These are phyloP conservation scores for Suillus ampliporus DNA, from an alignment of 768 basidiomycete species.

Conservation along the genomic window DNA sequence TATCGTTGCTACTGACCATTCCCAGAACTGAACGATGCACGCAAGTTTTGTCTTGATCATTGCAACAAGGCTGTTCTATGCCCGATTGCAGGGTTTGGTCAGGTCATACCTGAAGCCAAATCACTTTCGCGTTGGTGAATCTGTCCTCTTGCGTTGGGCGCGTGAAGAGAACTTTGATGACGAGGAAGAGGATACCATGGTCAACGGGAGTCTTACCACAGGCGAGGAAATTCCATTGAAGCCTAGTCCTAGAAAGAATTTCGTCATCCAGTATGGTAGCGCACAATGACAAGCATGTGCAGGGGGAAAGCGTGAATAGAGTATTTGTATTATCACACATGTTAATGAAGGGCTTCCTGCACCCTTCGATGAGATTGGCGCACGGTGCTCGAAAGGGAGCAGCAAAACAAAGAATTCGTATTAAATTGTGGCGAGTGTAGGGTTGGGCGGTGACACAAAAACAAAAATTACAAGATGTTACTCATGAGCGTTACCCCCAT, in stretches of 20 bases:
- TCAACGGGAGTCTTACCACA: not conserved
- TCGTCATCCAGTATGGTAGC: constrained; percentile 3
- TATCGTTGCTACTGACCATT: not conserved
- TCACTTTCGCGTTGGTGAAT: constrained; percentile 11
- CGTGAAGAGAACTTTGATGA: constrained; percentile 4
- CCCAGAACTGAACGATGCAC: not conserved
- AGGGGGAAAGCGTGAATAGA: not conserved
- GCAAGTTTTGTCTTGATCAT: not conserved
- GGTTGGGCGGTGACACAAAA: not conserved
- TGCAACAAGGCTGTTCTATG: not conserved
- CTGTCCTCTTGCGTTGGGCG: constrained; percentile 10
- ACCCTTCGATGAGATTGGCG: not conserved
- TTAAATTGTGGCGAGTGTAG: constrained; percentile 1
- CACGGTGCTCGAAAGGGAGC: not conserved
- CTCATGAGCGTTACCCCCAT: constrained; percentile 51
- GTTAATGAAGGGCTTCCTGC: not conserved
- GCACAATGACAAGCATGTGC: constrained; percentile 1
- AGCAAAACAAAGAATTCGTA: constrained; percentile 1
- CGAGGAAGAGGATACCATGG: constrained; percentile 7
- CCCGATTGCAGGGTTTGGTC: not conserved
- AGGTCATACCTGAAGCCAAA: not conserved
- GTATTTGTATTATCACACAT: not conserved
- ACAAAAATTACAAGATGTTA: not conserved
- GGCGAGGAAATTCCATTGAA: constrained; percentile 13
- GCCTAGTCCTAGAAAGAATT: constrained; percentile 10